These are phyloP conservation scores for Xeromyces bisporus DNA, from an alignment of 495 filamentous ascomycete genomes.

Conservation along the genomic window DNA sequence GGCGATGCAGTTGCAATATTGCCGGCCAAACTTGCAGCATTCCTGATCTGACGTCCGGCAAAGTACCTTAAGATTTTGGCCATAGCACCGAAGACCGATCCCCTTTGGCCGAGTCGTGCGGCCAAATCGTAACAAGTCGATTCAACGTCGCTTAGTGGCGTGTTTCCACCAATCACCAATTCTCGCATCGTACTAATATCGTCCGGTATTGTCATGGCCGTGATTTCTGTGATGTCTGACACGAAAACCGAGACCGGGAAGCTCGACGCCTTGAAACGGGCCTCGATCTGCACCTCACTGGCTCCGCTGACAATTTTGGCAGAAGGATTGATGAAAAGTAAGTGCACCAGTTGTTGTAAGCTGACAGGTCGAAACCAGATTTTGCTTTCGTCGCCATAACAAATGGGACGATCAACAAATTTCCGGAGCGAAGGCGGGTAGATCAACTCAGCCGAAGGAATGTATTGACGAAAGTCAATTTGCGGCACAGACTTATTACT, in stretches of 20 bases:
- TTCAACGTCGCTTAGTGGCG: conserved; percentile 73
- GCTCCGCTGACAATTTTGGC: conserved; percentile 92
- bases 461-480: conserved; percentile 77
- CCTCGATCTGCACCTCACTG: conserved; percentile 93
- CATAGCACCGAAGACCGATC: conserved; percentile 44
- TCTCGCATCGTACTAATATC: conserved; percentile 26
- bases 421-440: conserved; percentile 74
- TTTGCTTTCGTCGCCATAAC: conserved; percentile 87
- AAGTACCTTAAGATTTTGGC: conserved; percentile 76
- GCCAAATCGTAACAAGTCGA: conserved; percentile 19
- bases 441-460: conserved; percentile 87
- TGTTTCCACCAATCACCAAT: conserved; percentile 79
- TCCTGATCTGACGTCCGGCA: conserved; percentile 87
- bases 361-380: conserved; percentile 85
- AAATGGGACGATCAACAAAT: conserved; percentile 63
- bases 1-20: conserved; percentile 91
- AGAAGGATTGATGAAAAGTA: conserved; percentile 68
- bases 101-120: conserved; percentile 1
- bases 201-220: conserved; percentile 63
- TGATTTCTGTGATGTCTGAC: conserved; percentile 77
- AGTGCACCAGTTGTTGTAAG: conserved; percentile 71
- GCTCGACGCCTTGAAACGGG: conserved; percentile 90
- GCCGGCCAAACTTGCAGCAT: conserved; percentile 89
- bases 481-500: conserved; percentile 1
- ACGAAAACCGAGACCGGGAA: conserved; percentile 83